Conservation (phyloP, 345 rosid genomes). For the Heritiera fomes region DNA sequence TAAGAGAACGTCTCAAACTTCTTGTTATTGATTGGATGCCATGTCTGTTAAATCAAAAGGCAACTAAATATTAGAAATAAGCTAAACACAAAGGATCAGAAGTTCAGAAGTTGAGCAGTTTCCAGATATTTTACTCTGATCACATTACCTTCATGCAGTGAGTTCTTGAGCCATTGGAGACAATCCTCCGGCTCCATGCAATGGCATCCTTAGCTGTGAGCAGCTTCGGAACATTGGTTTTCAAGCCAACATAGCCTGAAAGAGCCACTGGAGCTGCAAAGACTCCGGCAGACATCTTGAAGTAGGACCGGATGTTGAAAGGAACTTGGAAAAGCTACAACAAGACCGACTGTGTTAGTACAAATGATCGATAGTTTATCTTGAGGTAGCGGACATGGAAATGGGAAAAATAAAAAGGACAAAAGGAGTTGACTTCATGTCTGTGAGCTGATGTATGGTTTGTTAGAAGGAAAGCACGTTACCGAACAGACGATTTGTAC, state of each 20-base stretch:
- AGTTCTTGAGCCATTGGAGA: constrained; percentile 52
- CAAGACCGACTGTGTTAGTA: too few relatives aligned
- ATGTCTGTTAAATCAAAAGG: constrained; percentile 36
- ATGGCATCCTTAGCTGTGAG: constrained; percentile 35
- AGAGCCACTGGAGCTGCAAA: constrained; percentile 37
- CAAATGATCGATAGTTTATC: neutral
- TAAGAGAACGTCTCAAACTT: constrained; percentile 59
- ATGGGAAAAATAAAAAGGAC: constrained; percentile 23
- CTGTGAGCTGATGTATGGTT: constrained; percentile 33
- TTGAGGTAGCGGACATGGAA: constrained; percentile 15
- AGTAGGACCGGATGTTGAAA: too few relatives aligned
- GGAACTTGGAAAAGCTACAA: too few relatives aligned
- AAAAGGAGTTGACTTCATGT: constrained; percentile 27
- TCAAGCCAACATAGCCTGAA: constrained; percentile 38
- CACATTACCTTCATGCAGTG: constrained; percentile 61
- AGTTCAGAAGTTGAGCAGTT: neutral
- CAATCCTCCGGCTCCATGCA: constrained; percentile 46
- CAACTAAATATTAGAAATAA: neutral
- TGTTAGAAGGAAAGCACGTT: neutral
- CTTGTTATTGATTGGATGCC: constrained; percentile 65
- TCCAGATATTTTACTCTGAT: neutral
- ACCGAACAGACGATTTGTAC: neutral
- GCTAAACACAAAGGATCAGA: neutral
- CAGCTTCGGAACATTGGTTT: constrained; percentile 30
- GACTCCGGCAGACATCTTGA: constrained; percentile 48